Evolutionary conservation across 2,329 filamentous ascomycete species (phyloP).

Genomic region (Cyphellophora europaea): DNA sequence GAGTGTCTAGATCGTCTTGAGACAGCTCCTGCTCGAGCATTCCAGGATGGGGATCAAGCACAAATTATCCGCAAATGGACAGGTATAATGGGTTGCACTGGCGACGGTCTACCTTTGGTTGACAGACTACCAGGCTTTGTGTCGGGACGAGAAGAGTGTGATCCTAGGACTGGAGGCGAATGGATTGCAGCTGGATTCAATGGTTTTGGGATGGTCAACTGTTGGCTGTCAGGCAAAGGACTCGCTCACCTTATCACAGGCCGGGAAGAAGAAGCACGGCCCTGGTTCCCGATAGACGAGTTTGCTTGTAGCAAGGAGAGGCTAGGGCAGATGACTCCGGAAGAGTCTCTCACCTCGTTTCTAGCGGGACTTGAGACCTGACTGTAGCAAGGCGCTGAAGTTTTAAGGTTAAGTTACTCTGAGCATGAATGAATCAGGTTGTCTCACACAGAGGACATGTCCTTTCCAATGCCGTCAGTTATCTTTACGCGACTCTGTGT

Average conservation of each 20-base stretch:
- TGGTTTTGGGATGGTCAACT: conserved; percentile 24
- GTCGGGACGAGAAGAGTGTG: conserved; percentile 10
- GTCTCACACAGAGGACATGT: too few species aligned
- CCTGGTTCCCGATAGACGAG: conserved; percentile 12
- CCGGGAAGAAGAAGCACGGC: conserved; percentile 6
- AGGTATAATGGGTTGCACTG: conserved; percentile 24
- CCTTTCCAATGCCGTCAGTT: too few species aligned
- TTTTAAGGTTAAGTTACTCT: too few species aligned
- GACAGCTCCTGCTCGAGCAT: conserved; percentile 4
- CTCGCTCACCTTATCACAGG: conserved; percentile 18
- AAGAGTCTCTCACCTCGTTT: conserved; percentile 8
- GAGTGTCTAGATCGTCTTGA: conserved; percentile 11
- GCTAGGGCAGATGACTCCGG: conserved; percentile 8
- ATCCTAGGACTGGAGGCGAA: conserved; percentile 13
- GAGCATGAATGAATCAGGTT: too few species aligned
- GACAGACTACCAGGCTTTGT: conserved; percentile 14
- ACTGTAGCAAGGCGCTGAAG: too few species aligned
- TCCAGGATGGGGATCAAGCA: conserved; percentile 10
- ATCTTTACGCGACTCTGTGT: too few species aligned
- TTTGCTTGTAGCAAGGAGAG: conserved; percentile 10
- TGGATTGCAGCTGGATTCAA: conserved; percentile 24
- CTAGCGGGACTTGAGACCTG: conserved; percentile 2
- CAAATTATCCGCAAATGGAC: conserved; percentile 2
- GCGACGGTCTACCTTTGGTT: conserved; percentile 22
- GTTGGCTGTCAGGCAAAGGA: conserved; percentile 21